Percentiles rank a stretch among this genome's conserved stretches.
Evolutionary conservation across 225 moss, liverwort and hornwort species (phyloP).

Genomic region (Asterella californica): DNA sequence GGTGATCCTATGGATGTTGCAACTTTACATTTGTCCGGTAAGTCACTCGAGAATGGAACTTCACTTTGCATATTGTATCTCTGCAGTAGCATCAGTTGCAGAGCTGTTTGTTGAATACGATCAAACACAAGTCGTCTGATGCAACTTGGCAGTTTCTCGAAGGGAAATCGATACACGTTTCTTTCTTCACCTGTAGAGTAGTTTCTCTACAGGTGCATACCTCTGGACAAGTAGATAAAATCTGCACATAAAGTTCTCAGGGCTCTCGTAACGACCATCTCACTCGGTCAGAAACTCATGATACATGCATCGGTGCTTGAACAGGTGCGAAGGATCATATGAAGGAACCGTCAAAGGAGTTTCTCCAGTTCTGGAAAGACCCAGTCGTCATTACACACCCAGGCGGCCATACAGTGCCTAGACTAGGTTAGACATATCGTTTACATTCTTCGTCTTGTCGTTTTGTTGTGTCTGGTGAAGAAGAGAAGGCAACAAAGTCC

Average conservation of each 20-base stretch:
- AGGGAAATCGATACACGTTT: neutral
- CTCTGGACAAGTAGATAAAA: too few species aligned
- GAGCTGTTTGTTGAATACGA: neutral
- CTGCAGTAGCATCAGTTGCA: neutral
- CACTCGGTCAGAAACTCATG: neutral
- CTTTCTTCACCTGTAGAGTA: neutral
- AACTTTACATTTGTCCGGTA: constrained; percentile 61
- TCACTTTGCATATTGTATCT: neutral
- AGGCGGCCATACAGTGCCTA: constrained; percentile 80
- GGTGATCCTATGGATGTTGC: constrained; percentile 53
- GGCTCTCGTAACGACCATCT: neutral
- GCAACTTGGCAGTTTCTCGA: neutral
- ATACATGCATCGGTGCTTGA: neutral
- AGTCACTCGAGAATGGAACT: neutral
- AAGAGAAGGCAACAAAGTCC: too few species aligned
- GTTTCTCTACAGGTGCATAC: too few species aligned
- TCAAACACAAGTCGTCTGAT: neutral
- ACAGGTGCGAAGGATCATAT: constrained; percentile 65
- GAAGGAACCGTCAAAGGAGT: constrained; percentile 37
- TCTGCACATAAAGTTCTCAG: neutral
- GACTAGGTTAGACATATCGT: constrained; percentile 53
- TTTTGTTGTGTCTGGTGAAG: neutral
- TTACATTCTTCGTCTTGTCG: neutral
- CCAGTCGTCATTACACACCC: constrained; percentile 51
- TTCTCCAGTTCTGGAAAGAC: constrained; percentile 54